A percentile compares a stretch with the other conserved stretches of the same genome.
phyloP scores from a whole-genome alignment of 768 basidiomycete species.

The Leccinum subtestaceum region DNA sequence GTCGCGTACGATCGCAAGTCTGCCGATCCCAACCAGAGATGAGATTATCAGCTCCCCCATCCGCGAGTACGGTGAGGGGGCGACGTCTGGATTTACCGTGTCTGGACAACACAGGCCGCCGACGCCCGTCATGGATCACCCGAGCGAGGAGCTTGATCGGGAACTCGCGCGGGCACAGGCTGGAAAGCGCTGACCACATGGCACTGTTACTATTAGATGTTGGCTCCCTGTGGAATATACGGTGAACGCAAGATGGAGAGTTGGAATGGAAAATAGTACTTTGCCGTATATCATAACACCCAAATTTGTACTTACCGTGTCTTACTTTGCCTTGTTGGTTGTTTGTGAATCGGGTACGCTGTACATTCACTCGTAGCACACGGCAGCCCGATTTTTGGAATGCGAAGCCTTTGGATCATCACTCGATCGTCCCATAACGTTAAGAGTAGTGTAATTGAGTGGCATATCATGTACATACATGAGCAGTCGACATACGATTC shows the following conservation, averaged over 20 bases:
- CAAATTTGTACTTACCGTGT: not conserved
- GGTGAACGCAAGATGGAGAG: not conserved
- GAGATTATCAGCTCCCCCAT: constrained; percentile 80
- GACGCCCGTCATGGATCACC: constrained; percentile 81
- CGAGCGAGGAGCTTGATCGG: constrained; percentile 79
- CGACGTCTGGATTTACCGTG: constrained; percentile 66
- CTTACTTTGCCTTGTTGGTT: not conserved
- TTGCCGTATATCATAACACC: not conserved
- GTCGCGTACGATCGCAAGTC: constrained; percentile 36
- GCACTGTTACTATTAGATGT: not conserved
- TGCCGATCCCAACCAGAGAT: constrained; percentile 77
- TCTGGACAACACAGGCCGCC: constrained; percentile 43
- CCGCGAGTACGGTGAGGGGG: constrained; percentile 58
- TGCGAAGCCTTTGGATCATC: not conserved
- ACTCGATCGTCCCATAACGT: not conserved
- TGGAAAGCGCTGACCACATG: constrained; percentile 22
- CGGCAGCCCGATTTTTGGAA: not conserved
- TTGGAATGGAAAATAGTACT: constrained; percentile 1
- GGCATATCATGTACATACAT: not conserved
- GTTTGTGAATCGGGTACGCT: not conserved
- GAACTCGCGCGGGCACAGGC: constrained; percentile 78
- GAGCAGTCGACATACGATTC: not conserved
- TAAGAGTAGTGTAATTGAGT: not conserved
- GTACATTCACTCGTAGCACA: no score
- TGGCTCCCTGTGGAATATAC: not conserved